phyloP scores from a whole-genome alignment of 1,284 basidiomycete species.

The Leccinum pachyderme region DNA sequence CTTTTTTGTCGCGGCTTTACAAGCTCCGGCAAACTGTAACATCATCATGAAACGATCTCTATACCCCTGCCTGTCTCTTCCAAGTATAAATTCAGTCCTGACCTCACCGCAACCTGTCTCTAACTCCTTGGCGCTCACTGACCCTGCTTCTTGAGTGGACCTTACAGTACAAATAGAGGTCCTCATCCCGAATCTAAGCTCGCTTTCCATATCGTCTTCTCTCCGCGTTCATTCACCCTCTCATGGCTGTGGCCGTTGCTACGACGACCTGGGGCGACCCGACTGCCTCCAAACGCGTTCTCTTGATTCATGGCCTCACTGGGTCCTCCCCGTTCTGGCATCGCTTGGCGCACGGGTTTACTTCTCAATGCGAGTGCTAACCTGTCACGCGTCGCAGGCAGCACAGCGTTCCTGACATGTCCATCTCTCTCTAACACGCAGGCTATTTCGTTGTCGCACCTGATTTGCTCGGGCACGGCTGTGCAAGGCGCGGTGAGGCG shows the following conservation, averaged over 20 bases:
- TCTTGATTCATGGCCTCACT: slow-evolving; percentile 19
- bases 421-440: neutral
- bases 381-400: neutral
- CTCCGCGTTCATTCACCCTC: neutral
- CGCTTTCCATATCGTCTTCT: neutral
- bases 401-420: neutral
- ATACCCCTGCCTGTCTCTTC: neutral
- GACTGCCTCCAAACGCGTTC: slow-evolving; percentile 12
- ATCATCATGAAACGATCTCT: neutral
- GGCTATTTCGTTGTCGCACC: slow-evolving; percentile 19
- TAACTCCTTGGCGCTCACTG: neutral
- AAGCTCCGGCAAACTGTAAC: too few species aligned
- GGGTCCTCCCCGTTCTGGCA: slow-evolving; percentile 6
- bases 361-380: slow-evolving; percentile 11
- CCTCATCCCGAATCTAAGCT: neutral
- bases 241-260: neutral
- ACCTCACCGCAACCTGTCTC: neutral
- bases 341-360: slow-evolving; percentile 9
- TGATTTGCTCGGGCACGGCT: slow-evolving; percentile 25
- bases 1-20: neutral
- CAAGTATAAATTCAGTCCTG: neutral
- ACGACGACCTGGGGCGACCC: slow-evolving; percentile 17
- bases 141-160: neutral
- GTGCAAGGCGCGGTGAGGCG: slow-evolving; percentile 5
- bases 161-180: too few species aligned